Evolutionary conservation across 1,284 basidiomycete species (phyloP).

Genomic region (Laetiporus sulphureus): DNA sequence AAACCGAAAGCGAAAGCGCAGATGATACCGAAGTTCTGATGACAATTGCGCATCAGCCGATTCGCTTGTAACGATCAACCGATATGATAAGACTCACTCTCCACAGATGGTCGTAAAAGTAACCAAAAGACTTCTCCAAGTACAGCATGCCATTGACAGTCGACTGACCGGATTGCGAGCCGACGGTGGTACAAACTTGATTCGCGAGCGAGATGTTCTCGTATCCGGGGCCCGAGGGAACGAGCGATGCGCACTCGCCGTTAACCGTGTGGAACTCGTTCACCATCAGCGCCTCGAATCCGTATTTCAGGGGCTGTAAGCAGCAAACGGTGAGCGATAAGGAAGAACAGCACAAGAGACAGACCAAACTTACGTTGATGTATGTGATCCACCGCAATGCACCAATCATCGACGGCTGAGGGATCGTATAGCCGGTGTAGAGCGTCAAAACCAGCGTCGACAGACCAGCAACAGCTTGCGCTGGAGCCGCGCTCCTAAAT

Average conservation of each 20-base stretch:
- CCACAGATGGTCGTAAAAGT: conserved; percentile 61
- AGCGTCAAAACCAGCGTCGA: conserved; percentile 39
- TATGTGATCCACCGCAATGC: conserved; percentile 61
- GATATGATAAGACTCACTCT: conserved; percentile 36
- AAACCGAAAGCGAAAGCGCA: conserved; percentile 46
- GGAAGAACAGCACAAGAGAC: too few species aligned
- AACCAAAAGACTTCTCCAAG: conserved; percentile 54
- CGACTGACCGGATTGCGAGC: conserved; percentile 39
- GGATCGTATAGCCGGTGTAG: conserved; percentile 45
- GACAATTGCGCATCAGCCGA: conserved; percentile 4
- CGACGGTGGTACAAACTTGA: conserved; percentile 57
- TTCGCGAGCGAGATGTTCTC: conserved; percentile 43
- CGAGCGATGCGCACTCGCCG: conserved; percentile 33
- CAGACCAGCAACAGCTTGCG: conserved; percentile 56
- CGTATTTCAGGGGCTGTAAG: conserved; percentile 39
- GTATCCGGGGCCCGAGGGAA: conserved; percentile 48
- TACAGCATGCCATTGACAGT: conserved; percentile 48
- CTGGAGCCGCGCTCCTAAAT: conserved; percentile 45
- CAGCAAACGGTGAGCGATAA: background rate
- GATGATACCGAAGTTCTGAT: conserved; percentile 50
- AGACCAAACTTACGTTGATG: conserved; percentile 44
- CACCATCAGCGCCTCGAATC: conserved; percentile 44
- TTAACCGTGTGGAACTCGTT: conserved; percentile 51
- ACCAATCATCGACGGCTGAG: conserved; percentile 52
- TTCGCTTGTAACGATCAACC: background rate